A percentile compares a stretch with the other conserved stretches of the same genome.
Conservation (phyloP, 169 alveolate genomes). For the Eimeria necatrix region DNA sequence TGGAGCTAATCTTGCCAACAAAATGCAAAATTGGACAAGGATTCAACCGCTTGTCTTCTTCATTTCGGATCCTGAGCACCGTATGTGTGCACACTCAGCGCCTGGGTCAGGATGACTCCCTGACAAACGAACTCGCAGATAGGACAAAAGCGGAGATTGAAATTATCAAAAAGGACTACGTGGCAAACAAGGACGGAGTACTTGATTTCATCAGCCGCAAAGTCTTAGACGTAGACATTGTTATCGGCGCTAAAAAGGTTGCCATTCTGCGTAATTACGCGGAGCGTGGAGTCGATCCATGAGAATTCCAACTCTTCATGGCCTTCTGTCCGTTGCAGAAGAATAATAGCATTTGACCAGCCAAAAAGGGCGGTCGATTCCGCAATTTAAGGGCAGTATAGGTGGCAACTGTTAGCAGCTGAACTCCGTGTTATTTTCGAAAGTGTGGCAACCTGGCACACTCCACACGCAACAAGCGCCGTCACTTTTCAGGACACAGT, state of each 20-base stretch:
- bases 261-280: slow-evolving; percentile 79
- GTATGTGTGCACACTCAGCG: slow-evolving; percentile 53
- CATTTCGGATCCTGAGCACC: not conserved
- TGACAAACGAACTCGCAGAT: slow-evolving; percentile 70
- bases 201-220: slow-evolving; percentile 68
- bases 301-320: not conserved
- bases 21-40: too few species aligned
- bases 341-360: too few species aligned
- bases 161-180: slow-evolving; percentile 77
- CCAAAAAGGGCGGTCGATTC: too few species aligned
- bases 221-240: slow-evolving; percentile 75
- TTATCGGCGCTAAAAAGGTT: slow-evolving; percentile 41
- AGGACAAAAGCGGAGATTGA: slow-evolving; percentile 78
- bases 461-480: too few species aligned
- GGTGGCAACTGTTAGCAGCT: too few species aligned
- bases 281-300: slow-evolving; percentile 72
- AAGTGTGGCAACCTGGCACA: too few species aligned
- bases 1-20: too few species aligned
- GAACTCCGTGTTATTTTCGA: too few species aligned
- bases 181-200: slow-evolving; percentile 73
- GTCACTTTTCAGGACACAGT: too few species aligned
- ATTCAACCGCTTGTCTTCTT: not conserved
- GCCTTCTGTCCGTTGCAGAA: too few species aligned
- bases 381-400: too few species aligned
- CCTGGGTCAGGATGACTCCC: slow-evolving; percentile 80